Percentiles rank a stretch among this genome's conserved stretches.
phyloP scores from a whole-genome alignment of 139 green algal species.

The Haematococcus lacustris region DNA sequence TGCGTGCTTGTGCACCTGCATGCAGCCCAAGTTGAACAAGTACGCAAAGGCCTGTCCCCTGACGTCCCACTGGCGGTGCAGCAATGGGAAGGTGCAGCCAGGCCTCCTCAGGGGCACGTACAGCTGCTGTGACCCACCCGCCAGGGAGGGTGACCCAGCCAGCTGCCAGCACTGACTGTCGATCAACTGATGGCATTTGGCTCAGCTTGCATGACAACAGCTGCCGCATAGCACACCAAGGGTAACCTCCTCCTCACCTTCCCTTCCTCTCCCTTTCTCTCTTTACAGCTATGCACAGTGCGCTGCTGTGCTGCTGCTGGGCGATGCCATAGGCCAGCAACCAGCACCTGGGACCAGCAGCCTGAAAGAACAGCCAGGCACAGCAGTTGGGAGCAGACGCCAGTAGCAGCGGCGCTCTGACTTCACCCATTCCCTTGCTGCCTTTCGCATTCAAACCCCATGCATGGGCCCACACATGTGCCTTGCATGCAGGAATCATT shows the following conservation, averaged over 20 bases:
- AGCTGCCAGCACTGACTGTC: neutral
- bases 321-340: too few relatives aligned
- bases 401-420: neutral
- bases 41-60: neutral
- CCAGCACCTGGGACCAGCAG: too few relatives aligned
- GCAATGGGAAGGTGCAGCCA: conserved; percentile 19
- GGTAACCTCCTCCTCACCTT: neutral
- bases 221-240: neutral
- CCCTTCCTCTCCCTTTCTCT: neutral
- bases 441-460: neutral
- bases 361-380: too few relatives aligned
- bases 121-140: neutral
- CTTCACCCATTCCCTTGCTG: neutral
- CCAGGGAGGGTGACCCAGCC: neutral
- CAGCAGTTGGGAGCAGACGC: neutral
- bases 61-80: conserved; percentile 6
- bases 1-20: neutral
- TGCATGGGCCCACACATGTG: neutral
- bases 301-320: too few relatives aligned
- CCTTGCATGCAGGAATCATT: conserved; percentile 49
- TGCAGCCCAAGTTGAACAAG: conserved; percentile 3
- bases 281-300: too few relatives aligned
- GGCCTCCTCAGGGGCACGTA: neutral
- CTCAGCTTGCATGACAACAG: neutral
- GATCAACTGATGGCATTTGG: neutral